These are phyloP conservation scores for Nymphaea thermarum DNA, from an alignment of 164 flowering plant genomes.

Conservation along the genomic window DNA sequence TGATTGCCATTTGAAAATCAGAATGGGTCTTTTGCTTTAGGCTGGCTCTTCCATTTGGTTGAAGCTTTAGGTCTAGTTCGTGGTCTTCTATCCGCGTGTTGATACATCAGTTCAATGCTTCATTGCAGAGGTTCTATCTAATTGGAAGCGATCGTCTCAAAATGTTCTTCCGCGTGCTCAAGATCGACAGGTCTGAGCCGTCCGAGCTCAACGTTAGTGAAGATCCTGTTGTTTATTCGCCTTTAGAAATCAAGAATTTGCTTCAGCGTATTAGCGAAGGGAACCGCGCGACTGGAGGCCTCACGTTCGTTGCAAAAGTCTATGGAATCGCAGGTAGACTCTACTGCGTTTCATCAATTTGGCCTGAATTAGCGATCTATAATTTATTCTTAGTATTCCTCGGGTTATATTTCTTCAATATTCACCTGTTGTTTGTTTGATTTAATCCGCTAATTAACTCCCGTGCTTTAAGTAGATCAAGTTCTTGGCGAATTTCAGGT, in stretches of 20 bases:
- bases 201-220: conserved; percentile 88
- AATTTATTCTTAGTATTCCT: background rate
- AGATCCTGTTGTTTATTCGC: conserved; percentile 94
- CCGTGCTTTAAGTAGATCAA: too few relatives aligned
- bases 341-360: background rate
- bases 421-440: too few relatives aligned
- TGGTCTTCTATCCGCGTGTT: too few relatives aligned
- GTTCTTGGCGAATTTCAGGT: conserved; percentile 25
- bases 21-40: background rate
- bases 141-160: conserved; percentile 87
- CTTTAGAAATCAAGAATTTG: conserved; percentile 74
- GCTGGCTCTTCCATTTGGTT: background rate
- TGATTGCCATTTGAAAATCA: background rate
- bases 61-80: background rate
- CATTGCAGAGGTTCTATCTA: conserved; percentile 67
- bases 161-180: conserved; percentile 67
- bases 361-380: background rate
- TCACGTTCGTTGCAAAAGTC: conserved; percentile 56
- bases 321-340: conserved; percentile 83
- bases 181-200: conserved; percentile 90
- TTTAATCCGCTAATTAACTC: too few relatives aligned
- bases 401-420: background rate
- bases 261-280: conserved; percentile 89
- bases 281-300: conserved; percentile 89
- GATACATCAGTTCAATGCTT: too few relatives aligned